These are phyloP conservation scores for Raffaelea albimanens DNA, from an alignment of 2,329 filamentous ascomycete genomes.

Conservation along the genomic window DNA sequence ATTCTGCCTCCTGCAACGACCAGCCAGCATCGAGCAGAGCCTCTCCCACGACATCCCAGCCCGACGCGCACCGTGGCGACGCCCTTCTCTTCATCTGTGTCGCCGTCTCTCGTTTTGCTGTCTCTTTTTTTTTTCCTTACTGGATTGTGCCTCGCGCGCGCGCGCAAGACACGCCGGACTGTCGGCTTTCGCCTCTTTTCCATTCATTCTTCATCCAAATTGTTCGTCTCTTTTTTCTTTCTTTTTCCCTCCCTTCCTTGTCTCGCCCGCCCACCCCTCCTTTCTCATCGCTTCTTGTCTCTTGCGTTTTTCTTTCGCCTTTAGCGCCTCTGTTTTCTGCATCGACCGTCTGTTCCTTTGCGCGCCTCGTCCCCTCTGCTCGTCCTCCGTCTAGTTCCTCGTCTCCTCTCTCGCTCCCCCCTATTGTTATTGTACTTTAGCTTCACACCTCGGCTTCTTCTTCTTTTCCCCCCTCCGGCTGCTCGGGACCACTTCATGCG, in stretches of 20 bases:
- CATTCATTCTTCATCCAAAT: conserved; percentile 1
- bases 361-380: neutral
- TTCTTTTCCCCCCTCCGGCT: neutral
- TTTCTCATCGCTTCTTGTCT: conserved; percentile 9
- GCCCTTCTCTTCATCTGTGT: too few relatives aligned
- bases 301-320: conserved; percentile 10
- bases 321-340: conserved; percentile 3
- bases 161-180: conserved; percentile 2
- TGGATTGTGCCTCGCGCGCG: neutral
- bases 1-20: too few relatives aligned
- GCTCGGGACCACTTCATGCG: neutral
- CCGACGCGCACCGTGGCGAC: too few relatives aligned
- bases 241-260: conserved; percentile 2
- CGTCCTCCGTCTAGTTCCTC: neutral
- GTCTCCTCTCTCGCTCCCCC: neutral
- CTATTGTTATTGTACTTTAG: neutral
- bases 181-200: neutral
- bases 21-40: too few relatives aligned
- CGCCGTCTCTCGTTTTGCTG: neutral
- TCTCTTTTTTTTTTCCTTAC: neutral
- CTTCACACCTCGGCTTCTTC: neutral
- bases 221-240: conserved; percentile 11
- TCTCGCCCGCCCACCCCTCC: neutral
- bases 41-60: too few relatives aligned
- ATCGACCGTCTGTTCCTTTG: neutral